Evolutionary conservation across 78 protist genomes (phyloP).

Genomic region (Goniomonas avonlea): DNA sequence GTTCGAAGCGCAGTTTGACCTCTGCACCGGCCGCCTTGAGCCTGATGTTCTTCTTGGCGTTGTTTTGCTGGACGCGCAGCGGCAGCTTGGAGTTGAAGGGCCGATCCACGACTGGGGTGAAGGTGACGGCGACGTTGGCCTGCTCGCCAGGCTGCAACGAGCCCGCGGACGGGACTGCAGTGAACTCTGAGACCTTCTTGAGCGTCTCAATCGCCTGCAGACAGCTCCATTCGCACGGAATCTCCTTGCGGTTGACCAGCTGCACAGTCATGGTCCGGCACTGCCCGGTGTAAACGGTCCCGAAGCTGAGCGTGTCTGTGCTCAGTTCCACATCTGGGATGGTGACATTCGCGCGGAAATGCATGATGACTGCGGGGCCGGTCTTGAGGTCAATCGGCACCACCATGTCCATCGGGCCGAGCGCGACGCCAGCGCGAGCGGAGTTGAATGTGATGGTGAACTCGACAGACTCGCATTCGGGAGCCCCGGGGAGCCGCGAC

Average conservation of each 20-base stretch:
- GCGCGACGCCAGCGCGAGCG: background rate
- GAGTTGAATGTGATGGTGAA: constrained; percentile 20
- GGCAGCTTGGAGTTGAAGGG: background rate
- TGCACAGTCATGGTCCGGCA: background rate
- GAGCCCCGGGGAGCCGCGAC: constrained; percentile 20
- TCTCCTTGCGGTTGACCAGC: constrained; percentile 2
- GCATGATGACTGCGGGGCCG: constrained; percentile 37
- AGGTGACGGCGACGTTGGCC: background rate
- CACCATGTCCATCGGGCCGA: background rate
- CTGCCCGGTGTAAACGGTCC: constrained; percentile 22
- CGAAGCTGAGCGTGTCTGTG: constrained; percentile 29
- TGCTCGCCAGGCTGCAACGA: background rate
- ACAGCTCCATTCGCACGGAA: constrained; percentile 15
- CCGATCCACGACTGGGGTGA: constrained; percentile 3
- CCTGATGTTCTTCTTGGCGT: background rate
- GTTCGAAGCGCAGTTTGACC: background rate
- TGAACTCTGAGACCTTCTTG: background rate
- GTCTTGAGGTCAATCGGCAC: constrained; percentile 6
- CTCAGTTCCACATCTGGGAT: constrained; percentile 43
- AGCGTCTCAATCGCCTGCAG: background rate
- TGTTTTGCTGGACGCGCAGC: background rate
- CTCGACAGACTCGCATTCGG: constrained; percentile 22
- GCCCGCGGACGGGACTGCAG: background rate
- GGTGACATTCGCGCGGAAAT: constrained; percentile 35
- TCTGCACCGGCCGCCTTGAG: background rate